These are phyloP conservation scores for Microdochium bolleyi DNA, from an alignment of 2,329 filamentous ascomycete genomes.

Conservation along the genomic window DNA sequence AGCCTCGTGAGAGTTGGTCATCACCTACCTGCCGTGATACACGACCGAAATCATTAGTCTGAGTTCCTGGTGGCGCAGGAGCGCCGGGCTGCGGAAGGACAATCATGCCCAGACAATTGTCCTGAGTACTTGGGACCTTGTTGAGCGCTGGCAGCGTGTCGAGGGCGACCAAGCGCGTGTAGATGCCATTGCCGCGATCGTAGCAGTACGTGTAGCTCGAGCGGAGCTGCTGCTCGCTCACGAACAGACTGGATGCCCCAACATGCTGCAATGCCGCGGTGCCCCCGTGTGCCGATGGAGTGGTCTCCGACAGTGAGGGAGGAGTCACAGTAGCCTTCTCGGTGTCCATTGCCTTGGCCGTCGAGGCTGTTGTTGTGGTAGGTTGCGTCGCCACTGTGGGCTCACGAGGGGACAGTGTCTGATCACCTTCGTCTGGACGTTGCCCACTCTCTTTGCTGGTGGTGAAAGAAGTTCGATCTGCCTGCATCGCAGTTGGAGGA, in stretches of 20 bases:
- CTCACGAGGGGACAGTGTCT: too few species aligned
- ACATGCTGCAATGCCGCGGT: background rate
- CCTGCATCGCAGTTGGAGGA: too few species aligned
- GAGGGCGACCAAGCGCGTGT: slow-evolving; percentile 46
- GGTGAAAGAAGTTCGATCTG: too few species aligned
- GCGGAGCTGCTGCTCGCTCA: background rate
- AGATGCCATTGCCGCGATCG: slow-evolving; percentile 42
- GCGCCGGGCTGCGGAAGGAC: slow-evolving; percentile 34
- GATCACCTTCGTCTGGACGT: too few species aligned
- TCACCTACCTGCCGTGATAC: background rate
- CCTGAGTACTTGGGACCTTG: slow-evolving; percentile 33
- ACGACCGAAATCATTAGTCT: slow-evolving; percentile 5
- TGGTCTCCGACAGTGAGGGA: background rate
- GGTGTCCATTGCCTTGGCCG: too few species aligned
- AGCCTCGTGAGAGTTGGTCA: background rate
- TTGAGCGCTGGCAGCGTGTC: slow-evolving; percentile 41
- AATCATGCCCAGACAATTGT: slow-evolving; percentile 31
- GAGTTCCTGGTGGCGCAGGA: slow-evolving; percentile 26
- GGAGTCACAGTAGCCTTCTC: background rate
- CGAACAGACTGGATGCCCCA: background rate
- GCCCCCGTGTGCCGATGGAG: background rate
- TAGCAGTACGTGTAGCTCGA: slow-evolving; percentile 36
- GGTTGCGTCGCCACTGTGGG: too few species aligned
- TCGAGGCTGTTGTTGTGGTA: too few species aligned
- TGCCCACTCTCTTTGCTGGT: too few species aligned